These are phyloP conservation scores for Neocatenulostroma microsporum DNA, from an alignment of 2,329 filamentous ascomycete genomes.

Conservation along the genomic window DNA sequence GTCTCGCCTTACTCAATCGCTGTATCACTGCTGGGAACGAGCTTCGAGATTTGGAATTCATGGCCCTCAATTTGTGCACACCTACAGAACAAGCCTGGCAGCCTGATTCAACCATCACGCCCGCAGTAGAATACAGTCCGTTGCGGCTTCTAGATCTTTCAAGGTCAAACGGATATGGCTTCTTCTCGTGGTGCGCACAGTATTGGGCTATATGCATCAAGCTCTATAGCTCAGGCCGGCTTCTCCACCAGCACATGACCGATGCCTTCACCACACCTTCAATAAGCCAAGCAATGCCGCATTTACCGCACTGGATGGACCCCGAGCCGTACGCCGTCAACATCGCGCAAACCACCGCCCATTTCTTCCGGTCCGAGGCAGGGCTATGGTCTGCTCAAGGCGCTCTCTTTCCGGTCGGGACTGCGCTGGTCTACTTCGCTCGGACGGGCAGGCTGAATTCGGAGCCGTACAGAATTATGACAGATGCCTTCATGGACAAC, in stretches of 20 bases:
- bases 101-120: neutral
- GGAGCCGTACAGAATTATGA: neutral
- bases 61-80: neutral
- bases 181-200: neutral
- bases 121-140: too few species aligned
- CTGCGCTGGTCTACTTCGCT: neutral
- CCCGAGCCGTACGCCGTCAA: conserved; percentile 1
- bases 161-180: neutral
- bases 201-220: neutral
- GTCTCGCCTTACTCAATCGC: too few species aligned
- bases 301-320: neutral
- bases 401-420: neutral
- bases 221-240: neutral
- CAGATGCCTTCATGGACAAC: neutral
- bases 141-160: neutral
- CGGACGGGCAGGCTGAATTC: neutral
- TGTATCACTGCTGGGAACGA: too few species aligned
- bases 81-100: neutral
- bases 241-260: neutral
- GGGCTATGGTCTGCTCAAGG: neutral
- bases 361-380: neutral
- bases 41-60: too few species aligned
- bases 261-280: neutral
- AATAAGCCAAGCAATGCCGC: neutral
- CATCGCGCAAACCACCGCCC: neutral